Percentiles rank a stretch among this genome's conserved stretches.
phyloP scores from a whole-genome alignment of 108 stramenopile species.

The Discostella pseudostelligera region DNA sequence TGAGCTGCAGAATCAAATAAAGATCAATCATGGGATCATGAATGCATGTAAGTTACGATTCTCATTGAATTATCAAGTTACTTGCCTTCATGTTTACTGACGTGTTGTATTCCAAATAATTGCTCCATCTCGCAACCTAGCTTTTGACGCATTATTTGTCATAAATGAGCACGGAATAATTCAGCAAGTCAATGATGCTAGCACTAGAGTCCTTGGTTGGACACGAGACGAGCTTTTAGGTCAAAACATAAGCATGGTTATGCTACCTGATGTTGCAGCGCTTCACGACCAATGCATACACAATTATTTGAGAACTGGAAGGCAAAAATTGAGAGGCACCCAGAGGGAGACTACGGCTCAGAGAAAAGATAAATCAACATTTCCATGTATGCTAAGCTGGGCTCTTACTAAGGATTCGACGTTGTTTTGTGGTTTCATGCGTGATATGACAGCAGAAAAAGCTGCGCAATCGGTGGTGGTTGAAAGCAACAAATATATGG shows the following conservation, averaged over 20 bases:
- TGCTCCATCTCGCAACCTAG: constrained; percentile 29
- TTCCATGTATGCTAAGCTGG: constrained; percentile 40
- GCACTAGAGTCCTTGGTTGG: constrained; percentile 34
- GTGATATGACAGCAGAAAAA: constrained; percentile 38
- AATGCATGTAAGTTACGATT: constrained; percentile 7
- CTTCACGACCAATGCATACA: constrained; percentile 31
- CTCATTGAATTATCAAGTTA: neutral
- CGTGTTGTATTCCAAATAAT: neutral
- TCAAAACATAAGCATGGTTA: constrained; percentile 42
- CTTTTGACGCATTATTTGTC: constrained; percentile 49
- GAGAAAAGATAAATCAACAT: constrained; percentile 40
- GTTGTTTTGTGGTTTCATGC: constrained; percentile 48
- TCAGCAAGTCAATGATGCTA: constrained; percentile 27
- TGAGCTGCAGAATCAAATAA: neutral
- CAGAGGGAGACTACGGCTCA: constrained; percentile 27
- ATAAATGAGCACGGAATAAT: constrained; percentile 41
- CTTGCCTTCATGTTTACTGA: neutral
- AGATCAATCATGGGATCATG: constrained; percentile 1
- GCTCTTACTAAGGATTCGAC: constrained; percentile 35
- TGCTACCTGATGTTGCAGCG: constrained; percentile 6
- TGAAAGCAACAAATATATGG: constrained; percentile 21
- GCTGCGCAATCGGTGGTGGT: constrained; percentile 7
- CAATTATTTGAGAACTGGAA: constrained; percentile 28
- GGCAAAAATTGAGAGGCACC: constrained; percentile 45
- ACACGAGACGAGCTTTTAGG: constrained; percentile 29